Conservation (phyloP, 139 green algal genomes). For the Klebsormidium nitens region DNA sequence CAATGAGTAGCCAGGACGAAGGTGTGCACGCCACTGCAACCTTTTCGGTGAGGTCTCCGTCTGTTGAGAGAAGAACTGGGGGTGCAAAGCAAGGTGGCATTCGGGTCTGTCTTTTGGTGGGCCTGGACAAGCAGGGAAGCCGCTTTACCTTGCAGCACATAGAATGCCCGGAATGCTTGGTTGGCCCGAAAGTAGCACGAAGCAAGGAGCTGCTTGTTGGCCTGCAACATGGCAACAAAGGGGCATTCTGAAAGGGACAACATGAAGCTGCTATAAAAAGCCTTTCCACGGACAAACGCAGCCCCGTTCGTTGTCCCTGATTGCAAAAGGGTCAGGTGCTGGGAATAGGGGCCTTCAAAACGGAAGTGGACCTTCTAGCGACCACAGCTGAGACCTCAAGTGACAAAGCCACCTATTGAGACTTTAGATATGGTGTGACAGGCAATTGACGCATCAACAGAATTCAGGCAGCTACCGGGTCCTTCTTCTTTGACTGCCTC, state of each 20-base stretch:
- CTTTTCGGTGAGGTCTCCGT: no score
- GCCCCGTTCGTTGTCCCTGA: not conserved
- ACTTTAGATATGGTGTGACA: no score
- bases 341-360: no score
- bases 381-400: constrained; percentile 4
- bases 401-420: no score
- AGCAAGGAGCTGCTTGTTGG: constrained; percentile 74
- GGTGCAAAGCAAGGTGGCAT: not conserved
- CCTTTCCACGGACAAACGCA: not conserved
- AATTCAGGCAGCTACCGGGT: no score
- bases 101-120: not conserved
- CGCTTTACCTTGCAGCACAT: constrained; percentile 59
- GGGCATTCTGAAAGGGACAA: not conserved
- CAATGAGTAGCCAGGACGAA: not conserved
- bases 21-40: not conserved
- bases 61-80: constrained; percentile 1
- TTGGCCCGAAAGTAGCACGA: constrained; percentile 72
- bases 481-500: no score
- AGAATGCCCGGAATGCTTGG: constrained; percentile 67
- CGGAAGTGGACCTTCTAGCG: no score
- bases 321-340: not conserved
- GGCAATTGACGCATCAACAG: no score
- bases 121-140: not conserved
- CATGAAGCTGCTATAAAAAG: not conserved
- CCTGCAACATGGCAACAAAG: constrained; percentile 44